Base-by-base conservation (phyloP, 768 basidiomycete genomes). In the Holtermannia corniformis region DNA sequence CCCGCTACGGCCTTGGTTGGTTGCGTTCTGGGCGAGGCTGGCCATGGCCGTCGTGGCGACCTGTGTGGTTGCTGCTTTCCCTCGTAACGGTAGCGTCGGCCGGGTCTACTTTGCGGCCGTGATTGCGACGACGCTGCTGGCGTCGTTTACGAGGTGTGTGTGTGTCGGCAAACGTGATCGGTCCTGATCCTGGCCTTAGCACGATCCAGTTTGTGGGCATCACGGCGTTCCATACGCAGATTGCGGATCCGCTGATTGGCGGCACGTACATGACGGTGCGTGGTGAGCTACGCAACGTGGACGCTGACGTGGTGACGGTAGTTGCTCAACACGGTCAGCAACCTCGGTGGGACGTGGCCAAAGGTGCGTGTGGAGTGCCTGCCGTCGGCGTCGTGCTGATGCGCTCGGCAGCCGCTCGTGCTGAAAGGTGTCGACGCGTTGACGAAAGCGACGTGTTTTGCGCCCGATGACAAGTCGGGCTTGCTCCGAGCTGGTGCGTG, bases 131-230 rank as follows among this genome's bases (percentile, higher is more conserved):
- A 95, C 89, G 0, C 81, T 97, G 19, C 54, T 87, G 14, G 82
- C 84, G 5, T 86, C 86, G 16, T 90, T 97, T 67, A 78, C 88
- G 5, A 80, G 84, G 92, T 91, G 67, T 73, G 86, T 71, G 41
- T 19, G 7, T 43, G 10, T 42, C 32, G 16, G 32, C 10, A 16
- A 37, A 37, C 10, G 32, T 7, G 32, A 37, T n/a, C 7, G 32
- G 32, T 37, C 10, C 14, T 24, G 12, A 51, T 12, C 27, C 27
- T 16, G 25, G 50, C 11, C 4, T 25, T 50, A 93, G 93, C 44
- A 96, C 93, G 3, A 84, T 97, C n/a, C 93, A 99, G 72, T 99
- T 97, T 67, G 93, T 96, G 19, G 91, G 95, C 7, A 90, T 97
- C 56, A 88, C 91, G n/a, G 95, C 95, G 2, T 99, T 97, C 79